A percentile compares a stretch with the other conserved stretches of the same genome.
Evolutionary conservation across 2,329 filamentous ascomycete species (phyloP).

Genomic region (Zymoseptoria ardabiliae): DNA sequence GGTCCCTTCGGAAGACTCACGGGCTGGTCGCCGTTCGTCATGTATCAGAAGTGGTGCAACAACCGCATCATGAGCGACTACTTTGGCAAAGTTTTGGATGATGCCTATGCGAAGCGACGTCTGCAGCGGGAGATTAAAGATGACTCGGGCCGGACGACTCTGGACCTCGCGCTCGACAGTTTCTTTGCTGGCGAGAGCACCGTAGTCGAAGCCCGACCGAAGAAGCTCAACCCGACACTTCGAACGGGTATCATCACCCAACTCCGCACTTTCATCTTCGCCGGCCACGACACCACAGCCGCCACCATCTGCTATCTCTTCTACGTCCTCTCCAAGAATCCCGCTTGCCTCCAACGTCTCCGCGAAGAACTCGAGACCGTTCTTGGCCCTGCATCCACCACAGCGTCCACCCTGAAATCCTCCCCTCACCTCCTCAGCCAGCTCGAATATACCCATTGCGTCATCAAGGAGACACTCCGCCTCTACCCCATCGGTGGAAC

Average conservation of each 20-base stretch:
- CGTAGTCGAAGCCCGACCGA: background rate
- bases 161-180: conserved; percentile 28
- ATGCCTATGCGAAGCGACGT: conserved; percentile 26
- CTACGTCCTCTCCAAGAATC: conserved; percentile 32
- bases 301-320: conserved; percentile 28
- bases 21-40: conserved; percentile 14
- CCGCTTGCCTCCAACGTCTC: conserved; percentile 27
- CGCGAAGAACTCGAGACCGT: conserved; percentile 45
- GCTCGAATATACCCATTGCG: conserved; percentile 45
- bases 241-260: conserved; percentile 26
- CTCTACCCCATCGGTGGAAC: conserved; percentile 43
- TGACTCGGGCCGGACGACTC: conserved; percentile 13
- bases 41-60: conserved; percentile 19
- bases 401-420: conserved; percentile 30
- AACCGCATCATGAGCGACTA: conserved; percentile 14
- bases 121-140: conserved; percentile 19
- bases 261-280: conserved; percentile 34
- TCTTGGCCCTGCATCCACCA: conserved; percentile 31
- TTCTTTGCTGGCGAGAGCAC: conserved; percentile 24
- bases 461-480: conserved; percentile 48
- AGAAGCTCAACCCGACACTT: conserved; percentile 27
- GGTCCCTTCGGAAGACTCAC: conserved; percentile 11
- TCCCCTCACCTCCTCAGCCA: conserved; percentile 43
- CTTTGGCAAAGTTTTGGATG: conserved; percentile 28
- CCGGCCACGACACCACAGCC: conserved; percentile 35